phyloP scores from a whole-genome alignment of 805 yeast genomes.

The Ogataea polymorpha region DNA sequence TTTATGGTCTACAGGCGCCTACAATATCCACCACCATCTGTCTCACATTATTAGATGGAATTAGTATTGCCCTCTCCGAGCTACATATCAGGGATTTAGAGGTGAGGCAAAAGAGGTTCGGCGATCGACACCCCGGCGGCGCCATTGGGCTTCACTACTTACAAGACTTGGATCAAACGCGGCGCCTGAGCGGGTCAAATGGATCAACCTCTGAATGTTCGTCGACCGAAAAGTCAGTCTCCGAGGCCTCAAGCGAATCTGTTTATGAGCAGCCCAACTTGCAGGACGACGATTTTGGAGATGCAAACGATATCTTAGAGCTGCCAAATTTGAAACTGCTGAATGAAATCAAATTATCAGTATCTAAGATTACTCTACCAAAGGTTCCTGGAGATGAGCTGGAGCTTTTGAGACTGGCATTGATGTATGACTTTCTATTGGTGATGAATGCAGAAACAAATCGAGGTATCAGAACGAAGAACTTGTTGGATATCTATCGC shows the following conservation, averaged over 20 bases:
- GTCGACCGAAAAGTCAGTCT: constrained; percentile 8
- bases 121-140: constrained; percentile 86
- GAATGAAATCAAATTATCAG: constrained; percentile 25
- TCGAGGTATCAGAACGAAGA: constrained; percentile 16
- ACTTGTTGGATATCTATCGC: constrained; percentile 20
- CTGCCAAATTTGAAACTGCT: constrained; percentile 20
- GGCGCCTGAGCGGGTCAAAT: constrained; percentile 5
- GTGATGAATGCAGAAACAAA: constrained; percentile 12
- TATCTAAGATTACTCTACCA: constrained; percentile 23
- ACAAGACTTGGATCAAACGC: constrained; percentile 6
- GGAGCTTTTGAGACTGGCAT: constrained; percentile 34
- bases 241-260: constrained; percentile 18
- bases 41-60: constrained; percentile 73
- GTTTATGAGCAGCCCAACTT: constrained; percentile 9
- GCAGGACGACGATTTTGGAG: constrained; percentile 1
- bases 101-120: constrained; percentile 55
- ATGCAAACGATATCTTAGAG: constrained; percentile 17
- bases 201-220: constrained; percentile 18
- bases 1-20: constrained; percentile 85
- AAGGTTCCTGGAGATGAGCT: constrained; percentile 31
- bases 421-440: constrained; percentile 36
- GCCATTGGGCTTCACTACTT: constrained; percentile 64
- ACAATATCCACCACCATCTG: constrained; percentile 80
- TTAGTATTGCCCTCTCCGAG: constrained; percentile 70
- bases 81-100: constrained; percentile 54